phyloP scores from a whole-genome alignment of 768 basidiomycete genomes.

The Boletus rubescentipes region DNA sequence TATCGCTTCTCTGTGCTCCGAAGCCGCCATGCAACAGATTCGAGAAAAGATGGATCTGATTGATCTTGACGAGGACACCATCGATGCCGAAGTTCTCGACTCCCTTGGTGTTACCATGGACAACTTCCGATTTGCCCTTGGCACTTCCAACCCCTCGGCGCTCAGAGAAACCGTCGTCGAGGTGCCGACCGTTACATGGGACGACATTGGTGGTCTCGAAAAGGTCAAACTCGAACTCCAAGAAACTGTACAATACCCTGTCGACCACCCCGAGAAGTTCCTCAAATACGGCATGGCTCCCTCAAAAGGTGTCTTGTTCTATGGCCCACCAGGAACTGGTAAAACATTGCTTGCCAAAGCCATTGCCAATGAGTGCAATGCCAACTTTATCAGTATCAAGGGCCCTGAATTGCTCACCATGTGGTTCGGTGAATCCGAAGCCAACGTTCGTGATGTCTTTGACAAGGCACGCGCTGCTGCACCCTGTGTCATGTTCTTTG shows the following conservation, averaged over 20 bases:
- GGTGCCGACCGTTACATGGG: slow-evolving; percentile 98
- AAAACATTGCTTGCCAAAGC: slow-evolving; percentile 98
- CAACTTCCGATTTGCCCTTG: slow-evolving; percentile 99
- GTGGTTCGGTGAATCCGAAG: slow-evolving; percentile 99
- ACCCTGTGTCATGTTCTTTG: slow-evolving; percentile 99
- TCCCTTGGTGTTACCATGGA: slow-evolving; percentile 99
- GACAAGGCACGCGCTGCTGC: slow-evolving; percentile 99
- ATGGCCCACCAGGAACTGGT: slow-evolving; percentile 99
- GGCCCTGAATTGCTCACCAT: slow-evolving; percentile 98
- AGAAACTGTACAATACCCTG: slow-evolving; percentile 99
- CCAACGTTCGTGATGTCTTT: slow-evolving; percentile 98
- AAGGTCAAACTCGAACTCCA: slow-evolving; percentile 99
- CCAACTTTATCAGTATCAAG: slow-evolving; percentile 99
- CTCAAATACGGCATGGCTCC: slow-evolving; percentile 99
- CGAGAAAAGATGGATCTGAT: slow-evolving; percentile 99
- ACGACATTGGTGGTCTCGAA: slow-evolving; percentile 98
- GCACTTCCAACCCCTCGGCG: slow-evolving; percentile 96
- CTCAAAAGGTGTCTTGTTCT: slow-evolving; percentile 99
- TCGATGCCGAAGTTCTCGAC: slow-evolving; percentile 98
- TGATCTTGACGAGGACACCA: slow-evolving; percentile 95
- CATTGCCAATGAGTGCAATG: slow-evolving; percentile 99
- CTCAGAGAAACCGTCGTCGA: slow-evolving; percentile 99
- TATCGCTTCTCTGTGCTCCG: slow-evolving; percentile 95
- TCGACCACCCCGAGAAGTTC: slow-evolving; percentile 99
- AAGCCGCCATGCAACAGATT: slow-evolving; percentile 99